These are phyloP conservation scores for Ophiosphaerella korrae DNA, from an alignment of 2,329 filamentous ascomycete species.

Conservation along the genomic window DNA sequence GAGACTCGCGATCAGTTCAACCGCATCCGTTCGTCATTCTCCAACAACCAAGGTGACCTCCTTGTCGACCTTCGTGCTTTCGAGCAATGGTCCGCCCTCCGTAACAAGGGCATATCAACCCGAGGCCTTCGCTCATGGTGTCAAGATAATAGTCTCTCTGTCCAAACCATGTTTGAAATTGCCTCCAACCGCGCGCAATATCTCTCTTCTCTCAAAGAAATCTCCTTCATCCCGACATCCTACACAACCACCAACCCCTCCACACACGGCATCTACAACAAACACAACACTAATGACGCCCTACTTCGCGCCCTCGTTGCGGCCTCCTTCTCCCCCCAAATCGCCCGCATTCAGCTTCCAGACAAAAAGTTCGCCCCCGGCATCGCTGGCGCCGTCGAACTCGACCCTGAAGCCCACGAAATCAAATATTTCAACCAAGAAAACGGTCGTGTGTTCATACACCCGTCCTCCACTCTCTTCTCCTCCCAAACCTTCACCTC, in stretches of 20 bases:
- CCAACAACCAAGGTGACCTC: constrained; percentile 80
- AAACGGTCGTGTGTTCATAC: constrained; percentile 78
- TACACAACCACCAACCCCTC: constrained; percentile 39
- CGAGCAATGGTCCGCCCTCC: constrained; percentile 76
- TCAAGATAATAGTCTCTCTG: constrained; percentile 81
- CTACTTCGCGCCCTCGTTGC: constrained; percentile 57
- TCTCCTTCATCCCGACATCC: constrained; percentile 69
- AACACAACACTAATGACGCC: constrained; percentile 53
- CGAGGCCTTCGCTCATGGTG: constrained; percentile 77
- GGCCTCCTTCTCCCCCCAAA: constrained; percentile 70
- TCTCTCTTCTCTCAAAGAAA: constrained; percentile 81
- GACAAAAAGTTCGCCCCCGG: constrained; percentile 94
- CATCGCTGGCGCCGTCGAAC: constrained; percentile 84
- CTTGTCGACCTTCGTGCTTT: constrained; percentile 86
- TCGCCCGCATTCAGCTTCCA: constrained; percentile 89
- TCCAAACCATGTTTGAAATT: constrained; percentile 85
- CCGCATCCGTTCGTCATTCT: constrained; percentile 75
- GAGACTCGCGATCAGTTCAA: constrained; percentile 83
- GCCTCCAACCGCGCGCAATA: constrained; percentile 85
- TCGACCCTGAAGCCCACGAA: constrained; percentile 87
- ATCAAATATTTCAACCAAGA: constrained; percentile 82
- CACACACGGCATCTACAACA: constrained; percentile 49
- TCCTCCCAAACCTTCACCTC: constrained; percentile 76
- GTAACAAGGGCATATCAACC: constrained; percentile 60
- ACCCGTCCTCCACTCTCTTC: constrained; percentile 87